phyloP scores from a whole-genome alignment of 2,329 filamentous ascomycete genomes.

The Trichoderma hamatum region DNA sequence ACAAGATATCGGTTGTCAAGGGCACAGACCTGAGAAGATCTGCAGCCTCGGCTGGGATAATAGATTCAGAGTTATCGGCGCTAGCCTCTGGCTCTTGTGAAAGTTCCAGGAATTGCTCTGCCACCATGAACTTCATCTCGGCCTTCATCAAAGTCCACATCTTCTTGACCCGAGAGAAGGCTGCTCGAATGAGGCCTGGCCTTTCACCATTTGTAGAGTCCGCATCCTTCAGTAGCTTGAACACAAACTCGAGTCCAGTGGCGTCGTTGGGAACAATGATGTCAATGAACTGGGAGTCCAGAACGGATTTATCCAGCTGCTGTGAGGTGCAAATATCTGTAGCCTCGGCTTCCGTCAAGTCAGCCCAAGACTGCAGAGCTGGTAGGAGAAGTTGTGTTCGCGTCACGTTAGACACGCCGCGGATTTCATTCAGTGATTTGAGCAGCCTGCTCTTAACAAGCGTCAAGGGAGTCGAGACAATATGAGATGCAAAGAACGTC shows the following conservation, averaged over 20 bases:
- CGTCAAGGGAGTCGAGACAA: slow-evolving; percentile 67
- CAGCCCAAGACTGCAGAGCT: slow-evolving; percentile 69
- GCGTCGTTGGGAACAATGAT: slow-evolving; percentile 58
- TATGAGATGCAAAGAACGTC: slow-evolving; percentile 73
- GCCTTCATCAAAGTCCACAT: slow-evolving; percentile 75
- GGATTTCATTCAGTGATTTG: slow-evolving; percentile 71
- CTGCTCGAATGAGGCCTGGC: slow-evolving; percentile 60
- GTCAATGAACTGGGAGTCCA: slow-evolving; percentile 53
- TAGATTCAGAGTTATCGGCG: slow-evolving; percentile 36
- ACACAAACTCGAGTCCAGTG: slow-evolving; percentile 55
- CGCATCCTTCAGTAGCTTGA: slow-evolving; percentile 50
- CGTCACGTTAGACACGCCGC: slow-evolving; percentile 68
- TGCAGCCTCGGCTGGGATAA: slow-evolving; percentile 62
- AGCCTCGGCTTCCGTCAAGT: slow-evolving; percentile 55
- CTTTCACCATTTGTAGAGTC: slow-evolving; percentile 41
- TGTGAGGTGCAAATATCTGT: slow-evolving; percentile 45
- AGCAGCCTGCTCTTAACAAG: slow-evolving; percentile 72
- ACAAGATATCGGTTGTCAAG: slow-evolving; percentile 73
- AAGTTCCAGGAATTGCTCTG: slow-evolving; percentile 65
- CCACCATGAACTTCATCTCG: slow-evolving; percentile 61
- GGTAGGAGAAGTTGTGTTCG: slow-evolving; percentile 79
- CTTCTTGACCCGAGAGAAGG: slow-evolving; percentile 69
- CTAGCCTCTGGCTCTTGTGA: slow-evolving; percentile 49
- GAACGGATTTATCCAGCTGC: slow-evolving; percentile 46
- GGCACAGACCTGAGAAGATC: slow-evolving; percentile 73